Base-by-base conservation (phyloP, 257 asterid species). In the Jasminum sambac region DNA sequence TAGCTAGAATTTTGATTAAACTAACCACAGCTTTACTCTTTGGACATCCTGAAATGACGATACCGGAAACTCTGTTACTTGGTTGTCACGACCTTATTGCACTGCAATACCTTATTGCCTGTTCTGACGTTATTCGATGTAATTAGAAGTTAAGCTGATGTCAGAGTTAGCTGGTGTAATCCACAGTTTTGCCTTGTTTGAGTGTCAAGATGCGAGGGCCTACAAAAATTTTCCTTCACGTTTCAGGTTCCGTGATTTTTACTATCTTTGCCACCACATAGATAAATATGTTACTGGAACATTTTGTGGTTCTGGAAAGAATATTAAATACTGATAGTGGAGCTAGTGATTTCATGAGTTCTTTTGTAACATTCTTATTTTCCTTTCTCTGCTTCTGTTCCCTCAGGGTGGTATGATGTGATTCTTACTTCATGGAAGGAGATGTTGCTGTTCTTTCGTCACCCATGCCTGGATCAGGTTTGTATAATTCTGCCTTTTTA, bases 371-470 rank as follows among this genome's bases (percentile, higher is more conserved):
- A 66, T 36, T 55, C 34, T 65, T 64, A 12, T 77, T 60, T 73
- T 38, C 39, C 34, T 8, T 50, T 69, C 42, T 61, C 67, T 69
- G 71, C 30, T 63, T 73, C 72, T 48, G 73, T 58, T 70, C 65
- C 63, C 71, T 58, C 87, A 91, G 97, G 99, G 77, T 91, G 97
- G 99, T 94, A 82, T 79, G 99, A 95, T 83, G 99, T 89, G 76
- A 84, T 89, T 76, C 79, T 95, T 52, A 63, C 72, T 95, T 95
- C 80, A 95, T 91, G 80, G 99, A 95, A 74, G 99, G 99, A 42
- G 99, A 95, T 68, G 99, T 95, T 63, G 99, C 99, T 52, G 98
- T 95, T 81, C 90, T 95, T 68, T 95, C 99, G 67, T 80, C 98
- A 63, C 91, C 96, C 23, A 87, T 75, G 76, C 99, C 99, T 72